Percentiles rank a stretch among this genome's conserved stretches.
Evolutionary conservation across 1,139 yeast species (phyloP).

Genomic region (Yamadazyma pseudoaaseri): DNA sequence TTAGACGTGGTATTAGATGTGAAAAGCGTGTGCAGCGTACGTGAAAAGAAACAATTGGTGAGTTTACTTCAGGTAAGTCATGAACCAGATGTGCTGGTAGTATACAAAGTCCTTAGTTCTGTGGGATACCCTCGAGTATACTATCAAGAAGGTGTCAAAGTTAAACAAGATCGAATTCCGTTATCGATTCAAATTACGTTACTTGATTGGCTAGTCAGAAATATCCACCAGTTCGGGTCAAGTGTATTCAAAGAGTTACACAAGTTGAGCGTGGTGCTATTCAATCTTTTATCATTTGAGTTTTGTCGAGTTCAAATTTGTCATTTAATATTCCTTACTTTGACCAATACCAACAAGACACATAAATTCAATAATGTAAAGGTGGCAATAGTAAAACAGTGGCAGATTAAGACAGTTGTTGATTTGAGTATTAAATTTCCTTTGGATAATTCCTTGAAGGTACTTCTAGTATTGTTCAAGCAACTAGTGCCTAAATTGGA

Average conservation of each 20-base stretch:
- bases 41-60: background rate
- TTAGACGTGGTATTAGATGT: background rate
- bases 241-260: constrained; percentile 16
- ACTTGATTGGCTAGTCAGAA: constrained; percentile 32
- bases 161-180: constrained; percentile 23
- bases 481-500: constrained; percentile 25
- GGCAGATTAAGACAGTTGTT: constrained; percentile 36
- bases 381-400: constrained; percentile 20
- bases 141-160: constrained; percentile 21
- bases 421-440: constrained; percentile 36
- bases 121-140: constrained; percentile 31
- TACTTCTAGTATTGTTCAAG: constrained; percentile 24
- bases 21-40: background rate
- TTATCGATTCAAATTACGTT: constrained; percentile 22
- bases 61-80: background rate
- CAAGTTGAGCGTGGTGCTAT: constrained; percentile 25
- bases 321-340: constrained; percentile 26
- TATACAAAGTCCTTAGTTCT: constrained; percentile 24
- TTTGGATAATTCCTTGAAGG: constrained; percentile 28
- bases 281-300: constrained; percentile 32
- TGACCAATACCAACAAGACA: constrained; percentile 16
- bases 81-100: background rate
- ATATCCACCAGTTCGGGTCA: constrained; percentile 27
- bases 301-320: constrained; percentile 31
- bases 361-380: constrained; percentile 10